Evolutionary conservation across 495 filamentous ascomycete species (phyloP).

Genomic region (Penicillium angulare): DNA sequence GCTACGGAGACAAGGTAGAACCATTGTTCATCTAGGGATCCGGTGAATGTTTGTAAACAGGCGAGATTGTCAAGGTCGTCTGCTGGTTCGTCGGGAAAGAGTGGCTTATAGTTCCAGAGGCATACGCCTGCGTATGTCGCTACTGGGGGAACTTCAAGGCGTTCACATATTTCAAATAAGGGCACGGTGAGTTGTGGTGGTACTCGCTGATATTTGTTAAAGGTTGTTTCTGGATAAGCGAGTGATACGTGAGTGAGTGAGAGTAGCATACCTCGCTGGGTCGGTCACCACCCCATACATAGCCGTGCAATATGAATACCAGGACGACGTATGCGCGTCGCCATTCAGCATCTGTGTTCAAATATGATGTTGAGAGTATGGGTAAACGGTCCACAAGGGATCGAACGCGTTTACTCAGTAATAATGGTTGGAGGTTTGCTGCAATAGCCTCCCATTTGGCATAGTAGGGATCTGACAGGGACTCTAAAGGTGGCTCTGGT

Average conservation of each 20-base stretch:
- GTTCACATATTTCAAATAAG: slow-evolving; percentile 70
- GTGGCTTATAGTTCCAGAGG: slow-evolving; percentile 93
- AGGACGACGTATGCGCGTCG: slow-evolving; percentile 84
- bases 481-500: slow-evolving; percentile 70
- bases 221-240: background rate
- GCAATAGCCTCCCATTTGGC: slow-evolving; percentile 85
- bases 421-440: slow-evolving; percentile 79
- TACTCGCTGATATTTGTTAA: slow-evolving; percentile 58
- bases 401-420: slow-evolving; percentile 78
- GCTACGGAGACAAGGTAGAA: slow-evolving; percentile 95
- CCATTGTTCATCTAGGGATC: slow-evolving; percentile 95
- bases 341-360: slow-evolving; percentile 86
- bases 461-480: slow-evolving; percentile 86
- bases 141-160: slow-evolving; percentile 86
- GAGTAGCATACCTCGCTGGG: slow-evolving; percentile 63
- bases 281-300: slow-evolving; percentile 89
- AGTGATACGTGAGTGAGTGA: background rate
- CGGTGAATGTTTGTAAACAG: slow-evolving; percentile 88
- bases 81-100: slow-evolving; percentile 76
- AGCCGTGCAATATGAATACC: slow-evolving; percentile 85
- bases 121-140: slow-evolving; percentile 91
- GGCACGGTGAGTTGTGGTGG: slow-evolving; percentile 83
- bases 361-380: slow-evolving; percentile 72
- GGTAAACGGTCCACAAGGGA: slow-evolving; percentile 75
- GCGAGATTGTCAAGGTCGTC: slow-evolving; percentile 82